phyloP scores from a whole-genome alignment of 441 rosid species.

The Populus hybrid region DNA sequence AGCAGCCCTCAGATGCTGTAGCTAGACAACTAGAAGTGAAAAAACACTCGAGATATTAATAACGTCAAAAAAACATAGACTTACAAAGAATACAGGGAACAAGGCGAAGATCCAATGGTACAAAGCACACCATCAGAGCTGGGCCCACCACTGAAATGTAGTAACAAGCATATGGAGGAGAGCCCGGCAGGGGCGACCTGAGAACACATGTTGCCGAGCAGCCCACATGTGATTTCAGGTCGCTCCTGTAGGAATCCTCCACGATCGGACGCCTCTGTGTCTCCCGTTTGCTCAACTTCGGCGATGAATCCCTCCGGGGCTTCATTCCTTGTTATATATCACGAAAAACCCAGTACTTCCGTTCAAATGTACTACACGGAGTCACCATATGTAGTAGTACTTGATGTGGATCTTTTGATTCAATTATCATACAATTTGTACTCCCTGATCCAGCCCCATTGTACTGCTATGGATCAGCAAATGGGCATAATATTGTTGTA shows the following conservation, averaged over 20 bases:
- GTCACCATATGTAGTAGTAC: not conserved
- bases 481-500: not conserved
- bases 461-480: not conserved
- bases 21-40: not conserved
- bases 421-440: not conserved
- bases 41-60: not conserved
- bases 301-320: not conserved
- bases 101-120: not conserved
- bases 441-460: not conserved
- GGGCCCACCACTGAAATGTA: not conserved
- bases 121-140: not conserved
- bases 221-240: slow-evolving; percentile 45
- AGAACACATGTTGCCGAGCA: slow-evolving; percentile 38
- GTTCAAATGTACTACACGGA: not conserved
- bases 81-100: not conserved
- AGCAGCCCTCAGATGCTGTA: not conserved
- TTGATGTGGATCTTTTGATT: not conserved
- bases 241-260: slow-evolving; percentile 47
- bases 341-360: not conserved
- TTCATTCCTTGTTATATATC: not conserved
- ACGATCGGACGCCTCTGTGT: not conserved
- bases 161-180: slow-evolving; percentile 16
- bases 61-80: not conserved
- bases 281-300: not conserved
- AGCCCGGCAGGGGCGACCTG: slow-evolving; percentile 69